Conservation (phyloP, 331 rosid species). For the Saraca asoca region DNA sequence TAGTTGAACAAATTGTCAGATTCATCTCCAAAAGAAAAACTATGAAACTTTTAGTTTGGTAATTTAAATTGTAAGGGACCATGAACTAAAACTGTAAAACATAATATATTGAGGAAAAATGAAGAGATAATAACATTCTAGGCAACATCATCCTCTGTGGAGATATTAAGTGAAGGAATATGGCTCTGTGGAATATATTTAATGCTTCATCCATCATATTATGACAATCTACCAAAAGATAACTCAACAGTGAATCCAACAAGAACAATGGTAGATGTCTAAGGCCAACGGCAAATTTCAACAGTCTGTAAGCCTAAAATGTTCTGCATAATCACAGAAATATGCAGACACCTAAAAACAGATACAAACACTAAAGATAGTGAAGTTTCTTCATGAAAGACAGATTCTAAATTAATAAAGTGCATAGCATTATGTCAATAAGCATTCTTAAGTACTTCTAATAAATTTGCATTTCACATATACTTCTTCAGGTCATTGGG, state of each 20-base stretch:
- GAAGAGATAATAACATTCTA: not conserved
- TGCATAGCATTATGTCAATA: not conserved
- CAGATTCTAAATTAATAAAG: not conserved
- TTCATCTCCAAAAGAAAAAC: not conserved
- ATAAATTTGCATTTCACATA: not conserved
- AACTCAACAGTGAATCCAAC: not conserved
- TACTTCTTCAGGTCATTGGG: conserved; percentile 70
- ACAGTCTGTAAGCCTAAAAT: not conserved
- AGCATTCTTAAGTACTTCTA: not conserved
- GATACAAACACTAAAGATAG: not conserved
- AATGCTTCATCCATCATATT: conserved; percentile 24
- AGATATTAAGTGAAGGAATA: not conserved
- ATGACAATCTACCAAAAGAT: not conserved
- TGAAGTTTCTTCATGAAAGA: not conserved
- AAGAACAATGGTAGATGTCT: not conserved
- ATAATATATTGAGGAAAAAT: too few species aligned
- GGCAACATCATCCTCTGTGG: conserved; percentile 16
- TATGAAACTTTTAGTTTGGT: not conserved
- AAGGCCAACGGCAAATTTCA: not conserved
- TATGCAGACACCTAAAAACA: not conserved
- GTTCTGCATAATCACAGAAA: not conserved
- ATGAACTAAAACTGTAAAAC: not conserved
- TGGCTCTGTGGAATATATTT: conserved; percentile 4
- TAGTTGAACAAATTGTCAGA: not conserved
- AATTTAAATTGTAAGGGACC: not conserved